Percentiles rank a stretch among this genome's conserved stretches.
Conservation (phyloP, 139 green algal species). For the Coccomyxa sp. region DNA sequence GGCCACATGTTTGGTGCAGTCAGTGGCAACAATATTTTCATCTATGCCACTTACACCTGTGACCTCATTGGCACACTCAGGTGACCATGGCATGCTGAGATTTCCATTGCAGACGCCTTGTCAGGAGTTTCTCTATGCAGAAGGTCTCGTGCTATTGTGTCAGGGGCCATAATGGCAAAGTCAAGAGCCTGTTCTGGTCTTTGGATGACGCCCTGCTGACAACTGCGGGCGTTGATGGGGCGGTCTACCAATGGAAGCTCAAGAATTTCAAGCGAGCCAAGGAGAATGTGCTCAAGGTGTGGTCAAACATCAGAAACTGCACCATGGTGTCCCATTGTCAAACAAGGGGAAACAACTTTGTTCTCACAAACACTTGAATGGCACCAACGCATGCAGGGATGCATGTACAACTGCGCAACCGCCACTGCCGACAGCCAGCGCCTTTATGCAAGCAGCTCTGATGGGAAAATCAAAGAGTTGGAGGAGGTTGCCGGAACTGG, state of each 20-base stretch:
- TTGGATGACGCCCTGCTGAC: slow-evolving; percentile 69
- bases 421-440: slow-evolving; percentile 53
- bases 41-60: slow-evolving; percentile 87
- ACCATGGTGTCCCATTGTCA: too few species aligned
- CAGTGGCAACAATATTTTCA: slow-evolving; percentile 78
- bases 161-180: slow-evolving; percentile 75
- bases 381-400: slow-evolving; percentile 25
- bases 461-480: slow-evolving; percentile 83
- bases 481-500: slow-evolving; percentile 60
- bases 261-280: slow-evolving; percentile 55
- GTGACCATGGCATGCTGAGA: not conserved
- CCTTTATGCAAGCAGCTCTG: slow-evolving; percentile 58
- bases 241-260: slow-evolving; percentile 88
- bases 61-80: slow-evolving; percentile 77
- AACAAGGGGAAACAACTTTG: not conserved
- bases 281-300: slow-evolving; percentile 74
- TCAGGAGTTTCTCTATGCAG: too few species aligned
- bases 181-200: slow-evolving; percentile 64
- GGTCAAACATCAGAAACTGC: not conserved
- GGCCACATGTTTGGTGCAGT: slow-evolving; percentile 86
- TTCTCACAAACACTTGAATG: not conserved
- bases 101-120: too few species aligned
- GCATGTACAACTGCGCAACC: slow-evolving; percentile 64
- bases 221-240: slow-evolving; percentile 76
- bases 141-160: not conserved